Conservation (phyloP, 106 monocot genomes). For the Platanthera zijinensis region DNA sequence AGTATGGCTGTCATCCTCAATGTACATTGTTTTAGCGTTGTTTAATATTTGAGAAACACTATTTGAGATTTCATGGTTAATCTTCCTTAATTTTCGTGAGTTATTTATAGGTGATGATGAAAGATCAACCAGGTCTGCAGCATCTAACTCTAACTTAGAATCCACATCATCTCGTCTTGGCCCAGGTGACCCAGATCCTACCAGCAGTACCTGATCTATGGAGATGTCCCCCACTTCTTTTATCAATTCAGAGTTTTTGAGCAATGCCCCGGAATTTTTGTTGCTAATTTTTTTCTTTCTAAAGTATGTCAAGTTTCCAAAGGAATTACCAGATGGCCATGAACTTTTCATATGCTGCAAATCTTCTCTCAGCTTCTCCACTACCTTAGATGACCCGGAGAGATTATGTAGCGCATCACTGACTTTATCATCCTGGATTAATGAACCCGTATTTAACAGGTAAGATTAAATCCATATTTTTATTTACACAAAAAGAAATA, state of each 20-base stretch:
- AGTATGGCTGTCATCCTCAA: neutral
- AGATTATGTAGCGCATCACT: conserved; percentile 8
- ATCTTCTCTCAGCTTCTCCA: conserved; percentile 14
- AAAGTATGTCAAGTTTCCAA: conserved; percentile 57
- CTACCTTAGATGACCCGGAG: conserved; percentile 4
- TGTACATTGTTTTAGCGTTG: conserved; percentile 5
- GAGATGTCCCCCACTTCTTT: conserved; percentile 14
- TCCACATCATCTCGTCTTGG: neutral
- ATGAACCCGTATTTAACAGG: neutral
- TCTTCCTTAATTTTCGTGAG: conserved; percentile 23
- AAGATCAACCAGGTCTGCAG: conserved; percentile 6
- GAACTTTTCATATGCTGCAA: conserved; percentile 10
- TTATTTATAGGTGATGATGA: conserved; percentile 6
- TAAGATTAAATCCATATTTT: conserved; percentile 2
- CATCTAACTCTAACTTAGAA: conserved; percentile 1
- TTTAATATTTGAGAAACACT: neutral
- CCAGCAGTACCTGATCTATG: conserved; percentile 13
- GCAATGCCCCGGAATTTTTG: conserved; percentile 20
- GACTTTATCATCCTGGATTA: conserved; percentile 13
- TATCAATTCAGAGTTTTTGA: conserved; percentile 11
- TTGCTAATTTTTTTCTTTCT: conserved; percentile 49
- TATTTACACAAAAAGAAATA: neutral
- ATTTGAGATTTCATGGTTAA: neutral
- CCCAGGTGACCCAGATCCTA: conserved; percentile 9
- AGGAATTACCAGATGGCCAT: conserved; percentile 10